Percentiles rank a stretch among this genome's conserved stretches.
phyloP scores from a whole-genome alignment of 306 rosid species.

The Carpinus viminea region DNA sequence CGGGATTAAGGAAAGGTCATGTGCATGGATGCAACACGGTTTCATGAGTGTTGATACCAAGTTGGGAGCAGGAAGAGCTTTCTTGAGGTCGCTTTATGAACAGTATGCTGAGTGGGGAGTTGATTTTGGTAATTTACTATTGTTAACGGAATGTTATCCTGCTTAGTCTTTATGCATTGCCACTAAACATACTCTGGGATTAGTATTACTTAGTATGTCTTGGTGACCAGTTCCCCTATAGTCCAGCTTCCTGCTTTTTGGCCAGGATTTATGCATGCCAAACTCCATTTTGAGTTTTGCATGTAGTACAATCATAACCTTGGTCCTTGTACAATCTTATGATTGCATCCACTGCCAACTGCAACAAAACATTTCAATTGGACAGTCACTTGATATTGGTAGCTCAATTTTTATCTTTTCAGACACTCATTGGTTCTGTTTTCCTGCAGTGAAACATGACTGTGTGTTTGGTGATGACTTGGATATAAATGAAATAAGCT shows the following conservation, averaged over 20 bases:
- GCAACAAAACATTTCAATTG: not conserved
- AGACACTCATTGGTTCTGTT: conserved; percentile 22
- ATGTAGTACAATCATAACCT: not conserved
- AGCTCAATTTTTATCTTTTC: not conserved
- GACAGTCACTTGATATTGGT: conserved; percentile 10
- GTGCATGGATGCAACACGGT: conserved; percentile 89
- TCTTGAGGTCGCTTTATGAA: conserved; percentile 73
- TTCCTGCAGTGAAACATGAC: conserved; percentile 83
- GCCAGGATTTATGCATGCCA: conserved; percentile 5
- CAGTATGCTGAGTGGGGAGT: conserved; percentile 97
- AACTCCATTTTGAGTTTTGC: not conserved
- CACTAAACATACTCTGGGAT: conserved; percentile 14
- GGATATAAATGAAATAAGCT: conserved; percentile 69
- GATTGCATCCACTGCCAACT: not conserved
- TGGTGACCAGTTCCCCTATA: not conserved
- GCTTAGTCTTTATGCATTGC: conserved; percentile 9
- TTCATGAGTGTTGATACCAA: conserved; percentile 87
- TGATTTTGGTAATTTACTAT: conserved; percentile 68
- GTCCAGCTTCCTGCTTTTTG: no score
- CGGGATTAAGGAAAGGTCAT: conserved; percentile 64
- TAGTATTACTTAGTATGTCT: conserved; percentile 12
- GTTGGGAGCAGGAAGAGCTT: conserved; percentile 86
- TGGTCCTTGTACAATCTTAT: not conserved
- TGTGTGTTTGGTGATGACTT: conserved; percentile 95
- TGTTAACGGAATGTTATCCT: conserved; percentile 22